Evolutionary conservation across 1,139 yeast species (phyloP).

Genomic region (Yamadazyma songkhlaensis): DNA sequence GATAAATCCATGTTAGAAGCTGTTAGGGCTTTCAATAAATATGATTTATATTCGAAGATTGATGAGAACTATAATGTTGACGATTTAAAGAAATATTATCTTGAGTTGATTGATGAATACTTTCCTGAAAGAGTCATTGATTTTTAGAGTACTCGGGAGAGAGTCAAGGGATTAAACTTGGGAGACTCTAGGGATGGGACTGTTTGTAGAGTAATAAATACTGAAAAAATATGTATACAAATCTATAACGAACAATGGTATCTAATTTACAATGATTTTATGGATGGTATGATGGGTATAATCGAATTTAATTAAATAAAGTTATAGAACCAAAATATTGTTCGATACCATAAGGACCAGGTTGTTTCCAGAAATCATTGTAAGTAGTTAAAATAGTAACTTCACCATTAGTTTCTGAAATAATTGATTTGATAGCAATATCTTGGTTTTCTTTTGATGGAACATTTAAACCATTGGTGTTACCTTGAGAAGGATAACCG

Average conservation of each 20-base stretch:
- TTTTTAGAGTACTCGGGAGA: conserved; percentile 39
- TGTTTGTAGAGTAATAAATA: not conserved
- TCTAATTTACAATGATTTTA: conserved; percentile 5
- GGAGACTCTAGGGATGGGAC: not conserved
- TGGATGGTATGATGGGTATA: not conserved
- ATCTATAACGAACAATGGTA: conserved; percentile 4
- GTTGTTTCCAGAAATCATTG: conserved; percentile 83
- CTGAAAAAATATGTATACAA: not conserved
- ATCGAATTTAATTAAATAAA: conserved; percentile 22
- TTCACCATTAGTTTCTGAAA: conserved; percentile 54
- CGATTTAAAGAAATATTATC: conserved; percentile 54
- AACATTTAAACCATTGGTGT: conserved; percentile 64
- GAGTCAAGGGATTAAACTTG: too few relatives aligned
- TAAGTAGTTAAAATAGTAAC: conserved; percentile 72
- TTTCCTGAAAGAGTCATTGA: conserved; percentile 59
- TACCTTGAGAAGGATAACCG: conserved; percentile 83
- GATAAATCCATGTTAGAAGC: conserved; percentile 63
- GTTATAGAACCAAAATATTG: conserved; percentile 75
- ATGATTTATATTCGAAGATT: conserved; percentile 65
- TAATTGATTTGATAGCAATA: conserved; percentile 60
- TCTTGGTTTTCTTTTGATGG: conserved; percentile 71
- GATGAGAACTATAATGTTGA: conserved; percentile 49
- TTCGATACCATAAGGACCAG: conserved; percentile 82
- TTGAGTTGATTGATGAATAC: conserved; percentile 63
- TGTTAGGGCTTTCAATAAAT: conserved; percentile 63